Conservation (phyloP, 768 basidiomycete species). For the Pulveroboletus ravenelii region DNA sequence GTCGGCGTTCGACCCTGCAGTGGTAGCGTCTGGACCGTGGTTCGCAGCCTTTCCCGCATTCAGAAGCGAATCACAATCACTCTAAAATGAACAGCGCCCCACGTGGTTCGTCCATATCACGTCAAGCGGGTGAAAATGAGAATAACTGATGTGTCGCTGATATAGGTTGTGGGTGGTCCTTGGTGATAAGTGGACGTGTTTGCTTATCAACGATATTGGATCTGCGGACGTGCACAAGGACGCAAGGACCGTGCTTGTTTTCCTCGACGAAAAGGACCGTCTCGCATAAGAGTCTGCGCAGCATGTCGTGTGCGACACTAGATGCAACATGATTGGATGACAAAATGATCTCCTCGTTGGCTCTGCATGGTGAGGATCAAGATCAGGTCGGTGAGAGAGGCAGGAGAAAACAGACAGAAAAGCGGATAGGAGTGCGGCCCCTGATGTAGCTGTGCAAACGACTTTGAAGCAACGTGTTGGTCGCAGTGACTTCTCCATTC, state of each 20-base stretch:
- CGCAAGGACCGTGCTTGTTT: slow-evolving; percentile 6
- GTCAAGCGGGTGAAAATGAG: slow-evolving; percentile 3
- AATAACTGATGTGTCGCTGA: slow-evolving; percentile 2
- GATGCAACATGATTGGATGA: not conserved
- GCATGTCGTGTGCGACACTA: not conserved
- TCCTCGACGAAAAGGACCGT: not conserved
- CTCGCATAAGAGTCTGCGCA: not conserved
- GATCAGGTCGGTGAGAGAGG: not conserved
- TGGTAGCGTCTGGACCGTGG: slow-evolving; percentile 7
- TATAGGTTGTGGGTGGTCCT: slow-evolving; percentile 1
- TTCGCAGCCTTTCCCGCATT: not conserved
- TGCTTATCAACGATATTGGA: slow-evolving; percentile 9
- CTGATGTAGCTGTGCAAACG: slow-evolving; percentile 5
- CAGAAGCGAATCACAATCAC: not conserved
- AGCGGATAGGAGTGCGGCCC: not conserved
- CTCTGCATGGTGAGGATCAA: not conserved
- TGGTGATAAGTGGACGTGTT: not conserved
- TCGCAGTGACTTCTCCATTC: slow-evolving; percentile 13
- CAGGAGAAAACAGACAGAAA: not conserved
- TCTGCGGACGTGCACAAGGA: slow-evolving; percentile 2
- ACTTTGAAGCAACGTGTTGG: slow-evolving; percentile 22
- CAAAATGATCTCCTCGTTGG: slow-evolving; percentile 1
- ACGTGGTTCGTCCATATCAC: slow-evolving; percentile 15
- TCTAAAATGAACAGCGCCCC: slow-evolving; percentile 19
- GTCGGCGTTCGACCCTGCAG: not conserved